Evolutionary conservation across 192 early-diverging fungal species (phyloP).

Genomic region (Podila minutissima): DNA sequence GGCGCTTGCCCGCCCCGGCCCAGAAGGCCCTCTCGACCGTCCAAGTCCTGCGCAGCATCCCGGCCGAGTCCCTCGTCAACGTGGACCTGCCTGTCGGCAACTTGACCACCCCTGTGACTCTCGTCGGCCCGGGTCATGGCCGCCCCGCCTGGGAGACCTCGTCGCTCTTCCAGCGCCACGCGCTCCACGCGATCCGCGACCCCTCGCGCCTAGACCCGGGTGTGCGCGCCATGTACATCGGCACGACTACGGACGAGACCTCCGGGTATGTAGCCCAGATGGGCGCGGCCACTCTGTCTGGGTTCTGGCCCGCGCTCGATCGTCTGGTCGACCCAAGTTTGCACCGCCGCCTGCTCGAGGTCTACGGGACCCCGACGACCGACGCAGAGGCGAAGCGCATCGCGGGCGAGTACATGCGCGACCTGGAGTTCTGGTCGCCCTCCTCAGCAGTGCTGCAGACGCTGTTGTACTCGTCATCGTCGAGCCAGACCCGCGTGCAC

Average conservation of each 20-base stretch:
- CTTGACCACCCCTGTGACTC: too few species aligned
- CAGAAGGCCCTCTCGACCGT: too few species aligned
- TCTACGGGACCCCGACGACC: conserved; percentile 12
- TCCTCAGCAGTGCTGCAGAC: too few species aligned
- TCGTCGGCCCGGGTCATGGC: not conserved
- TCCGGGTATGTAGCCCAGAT: conserved; percentile 1
- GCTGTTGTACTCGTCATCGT: too few species aligned
- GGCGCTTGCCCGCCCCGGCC: too few species aligned
- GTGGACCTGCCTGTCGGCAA: too few species aligned
- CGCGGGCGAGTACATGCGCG: conserved; percentile 2
- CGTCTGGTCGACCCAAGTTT: too few species aligned
- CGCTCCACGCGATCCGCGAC: conserved; percentile 7
- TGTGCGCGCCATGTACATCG: conserved; percentile 6
- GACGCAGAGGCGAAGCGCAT: conserved; percentile 18
- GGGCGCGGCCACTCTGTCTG: conserved; percentile 6
- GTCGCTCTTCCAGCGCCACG: conserved; percentile 4
- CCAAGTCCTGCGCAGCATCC: too few species aligned
- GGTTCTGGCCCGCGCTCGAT: not conserved
- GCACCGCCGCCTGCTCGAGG: conserved; percentile 6
- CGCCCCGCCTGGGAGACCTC: not conserved
- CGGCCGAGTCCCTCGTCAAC: too few species aligned
- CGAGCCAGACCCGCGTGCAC: too few species aligned
- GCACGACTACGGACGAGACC: conserved; percentile 19
- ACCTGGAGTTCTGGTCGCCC: too few species aligned
- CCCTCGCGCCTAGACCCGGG: conserved; percentile 4